These are phyloP conservation scores for Pinus albicaulis DNA, from an alignment of 75 land plant species.

Conservation along the genomic window DNA sequence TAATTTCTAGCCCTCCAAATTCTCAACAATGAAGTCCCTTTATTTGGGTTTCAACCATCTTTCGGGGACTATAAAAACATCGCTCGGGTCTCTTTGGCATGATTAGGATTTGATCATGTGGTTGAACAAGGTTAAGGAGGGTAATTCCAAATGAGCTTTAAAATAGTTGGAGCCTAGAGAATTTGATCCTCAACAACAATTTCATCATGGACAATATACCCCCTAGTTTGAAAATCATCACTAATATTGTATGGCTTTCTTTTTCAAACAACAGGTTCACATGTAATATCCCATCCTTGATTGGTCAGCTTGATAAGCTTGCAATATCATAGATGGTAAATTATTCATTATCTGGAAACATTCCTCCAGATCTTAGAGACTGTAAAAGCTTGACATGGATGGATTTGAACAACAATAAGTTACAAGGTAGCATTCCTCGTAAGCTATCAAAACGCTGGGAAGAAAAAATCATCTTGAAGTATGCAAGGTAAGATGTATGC, in stretches of 20 bases:
- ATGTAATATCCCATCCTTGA: constrained; percentile 61
- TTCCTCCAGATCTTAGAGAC: constrained; percentile 76
- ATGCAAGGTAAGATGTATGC: constrained; percentile 40
- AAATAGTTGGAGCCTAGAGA: constrained; percentile 26
- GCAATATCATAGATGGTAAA: constrained; percentile 71
- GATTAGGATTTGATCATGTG: no score
- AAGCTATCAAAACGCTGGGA: constrained; percentile 59
- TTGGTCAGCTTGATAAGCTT: constrained; percentile 50
- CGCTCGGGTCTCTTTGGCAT: no score
- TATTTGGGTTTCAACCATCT: no score
- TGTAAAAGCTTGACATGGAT: constrained; percentile 70
- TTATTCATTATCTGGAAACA: constrained; percentile 69
- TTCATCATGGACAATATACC: constrained; percentile 57
- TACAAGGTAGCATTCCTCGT: constrained; percentile 64
- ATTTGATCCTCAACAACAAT: no score
- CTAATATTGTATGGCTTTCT: constrained; percentile 68
- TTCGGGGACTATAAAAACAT: no score
- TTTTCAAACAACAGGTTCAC: constrained; percentile 57
- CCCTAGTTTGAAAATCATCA: no score
- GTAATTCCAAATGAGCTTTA: constrained; percentile 21
- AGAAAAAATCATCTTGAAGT: constrained; percentile 29
- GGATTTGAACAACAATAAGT: constrained; percentile 70
- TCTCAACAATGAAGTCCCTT: no score
- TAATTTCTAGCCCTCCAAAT: no score
- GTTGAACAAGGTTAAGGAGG: no score